Evolutionary conservation across 805 yeast species (phyloP), one percentile per base, ranked within the genome.

Genomic region (Candida caryicola): DNA sequence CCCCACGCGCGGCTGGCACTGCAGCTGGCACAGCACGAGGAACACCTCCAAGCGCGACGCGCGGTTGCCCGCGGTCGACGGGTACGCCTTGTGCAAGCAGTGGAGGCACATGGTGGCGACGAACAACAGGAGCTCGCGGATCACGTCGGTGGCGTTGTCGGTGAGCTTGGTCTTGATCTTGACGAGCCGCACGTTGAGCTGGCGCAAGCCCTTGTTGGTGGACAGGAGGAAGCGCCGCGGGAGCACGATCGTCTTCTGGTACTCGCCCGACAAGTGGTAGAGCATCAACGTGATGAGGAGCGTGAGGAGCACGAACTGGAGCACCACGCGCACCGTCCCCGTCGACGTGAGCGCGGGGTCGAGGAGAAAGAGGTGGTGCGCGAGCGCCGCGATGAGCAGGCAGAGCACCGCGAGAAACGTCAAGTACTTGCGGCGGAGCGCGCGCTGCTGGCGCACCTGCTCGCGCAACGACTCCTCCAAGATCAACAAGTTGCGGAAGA

Each of bases 181-280:
- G 7, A 88, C 90, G 28, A 89, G 59, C 45, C 89, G 73, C 27
- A 88, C 70, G 55, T 93, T 90, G 48, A 90, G 69, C 51, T 87
- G 91, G 34, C 96, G 66, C 17, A 91, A 65, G 0, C 97, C 97
- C 56, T 87, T 88, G 60, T 93, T 93, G 5, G 97, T 80, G n/a
- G 83, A 77, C 1, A 80, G 67, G 39, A 93, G 65, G 55, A 89
- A 91, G 54, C 78, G 74, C 44, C 95, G 74, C 2, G 96, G 95
- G 29, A 81, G 67, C 12, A 85, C 82, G 38, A 91, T 85, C 0
- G 96, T 87, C 44, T 93, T 77, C 41, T 77, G 77, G 60, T 91
- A 93, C 62, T 89, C 93, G 1, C 99, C 99, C 17, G 95, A 82
- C 25, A 91, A 61, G 52, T 85, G 89, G 61, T 87, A 91, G 30